phyloP scores from a whole-genome alignment of 306 rosid genomes.

The Citrullus amarus region DNA sequence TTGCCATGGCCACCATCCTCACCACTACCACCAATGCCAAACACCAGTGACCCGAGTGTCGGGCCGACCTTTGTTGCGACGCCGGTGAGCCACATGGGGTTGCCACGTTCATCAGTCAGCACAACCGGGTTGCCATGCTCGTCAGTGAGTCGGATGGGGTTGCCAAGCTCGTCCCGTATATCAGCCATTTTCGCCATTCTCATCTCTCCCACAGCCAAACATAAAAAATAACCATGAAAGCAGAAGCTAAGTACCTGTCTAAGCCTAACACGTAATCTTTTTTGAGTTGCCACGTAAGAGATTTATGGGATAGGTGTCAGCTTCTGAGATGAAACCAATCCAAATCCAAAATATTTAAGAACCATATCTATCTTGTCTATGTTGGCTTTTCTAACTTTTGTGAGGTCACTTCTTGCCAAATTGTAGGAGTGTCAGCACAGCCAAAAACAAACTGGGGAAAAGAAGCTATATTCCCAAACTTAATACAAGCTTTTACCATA shows the following conservation, averaged over 20 bases:
- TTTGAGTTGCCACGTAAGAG: conserved; percentile 2
- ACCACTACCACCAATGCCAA: neutral
- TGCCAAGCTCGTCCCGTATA: conserved; percentile 46
- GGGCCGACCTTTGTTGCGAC: conserved; percentile 28
- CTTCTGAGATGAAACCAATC: neutral
- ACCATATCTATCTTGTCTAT: neutral
- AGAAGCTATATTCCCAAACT: neutral
- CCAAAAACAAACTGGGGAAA: neutral
- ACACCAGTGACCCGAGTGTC: neutral
- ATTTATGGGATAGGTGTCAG: neutral
- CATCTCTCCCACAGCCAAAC: neutral
- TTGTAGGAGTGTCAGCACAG: neutral
- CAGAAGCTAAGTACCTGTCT: neutral
- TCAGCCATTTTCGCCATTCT: conserved; percentile 36
- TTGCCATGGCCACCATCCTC: neutral
- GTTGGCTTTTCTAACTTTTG: neutral
- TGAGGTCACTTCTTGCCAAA: neutral
- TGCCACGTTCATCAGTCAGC: conserved; percentile 55
- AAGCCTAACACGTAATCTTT: conserved; percentile 6
- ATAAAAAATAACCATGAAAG: neutral
- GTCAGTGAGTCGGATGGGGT: conserved; percentile 54
- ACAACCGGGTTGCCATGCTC: conserved; percentile 48
- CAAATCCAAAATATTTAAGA: neutral
- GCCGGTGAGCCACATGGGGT: conserved; percentile 50
- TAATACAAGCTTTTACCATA: neutral